Evolutionary conservation across 768 basidiomycete species (phyloP), one percentile per base, ranked within the genome.

Genomic region (Panaeolus papilionaceus): DNA sequence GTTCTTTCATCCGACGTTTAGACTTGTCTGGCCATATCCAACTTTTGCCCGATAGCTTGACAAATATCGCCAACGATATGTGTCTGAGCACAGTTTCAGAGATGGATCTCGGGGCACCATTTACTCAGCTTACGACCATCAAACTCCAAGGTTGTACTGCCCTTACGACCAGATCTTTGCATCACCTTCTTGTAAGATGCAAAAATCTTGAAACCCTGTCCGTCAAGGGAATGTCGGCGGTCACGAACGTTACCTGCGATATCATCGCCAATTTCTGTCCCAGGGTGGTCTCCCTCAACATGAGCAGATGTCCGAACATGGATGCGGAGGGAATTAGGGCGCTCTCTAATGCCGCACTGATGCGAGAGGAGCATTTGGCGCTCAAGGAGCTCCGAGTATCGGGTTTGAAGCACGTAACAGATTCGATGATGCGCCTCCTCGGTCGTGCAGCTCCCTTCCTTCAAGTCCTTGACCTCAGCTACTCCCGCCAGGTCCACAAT

Each of bases 381-480:
- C 75, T 96, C 66, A 88, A 83, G 75, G 86, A 88, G 54, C 82
- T 97, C 38, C 81, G 88, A 26, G 69, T 95, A 33, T 90, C 87
- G 7, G 93, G 92, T 0, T 75, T 98, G 67, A 87, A 84, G 73
- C 80, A 86, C 64, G 77, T 89, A 63, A 79, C 84, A 16, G 90
- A 92, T 72, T 79, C 81, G 11, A 84, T 85, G 71, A 86, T 96
- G 85, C 76, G 81, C n/a, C 78, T 80, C 10, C 80, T 96, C 40
- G 94, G 91, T 6, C 85, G 80, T 70, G 89, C 86, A 2, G 85
- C 92, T 0, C 92, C 92, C 20, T 80, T 82, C 71, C 84, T 96
- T 23, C 92, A 94, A 76, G 86, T 93, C 18, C 81, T 96, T 23
- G 95, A 96, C 76, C 78, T 95, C 68, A 92, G 91, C 78, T 92